Conservation (phyloP, 257 asterid species). For the Nicotiana noctiflora region DNA sequence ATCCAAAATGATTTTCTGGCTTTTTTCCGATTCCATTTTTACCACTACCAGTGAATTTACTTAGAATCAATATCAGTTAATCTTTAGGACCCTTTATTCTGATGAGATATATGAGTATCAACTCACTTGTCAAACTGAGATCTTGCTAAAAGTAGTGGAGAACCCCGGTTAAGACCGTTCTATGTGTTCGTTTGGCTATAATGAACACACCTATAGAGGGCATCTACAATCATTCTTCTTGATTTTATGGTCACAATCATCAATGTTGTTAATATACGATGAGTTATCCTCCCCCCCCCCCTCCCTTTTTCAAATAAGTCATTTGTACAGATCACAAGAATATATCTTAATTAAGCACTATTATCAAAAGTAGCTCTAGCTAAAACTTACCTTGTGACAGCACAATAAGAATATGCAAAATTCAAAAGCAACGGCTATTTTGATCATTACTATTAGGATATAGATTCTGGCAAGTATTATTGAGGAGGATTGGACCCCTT, state of each 20-base stretch:
- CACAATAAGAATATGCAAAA: constrained; percentile 24
- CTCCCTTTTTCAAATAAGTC: not conserved
- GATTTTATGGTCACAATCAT: not conserved
- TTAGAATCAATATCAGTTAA: not conserved
- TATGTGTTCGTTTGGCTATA: not conserved
- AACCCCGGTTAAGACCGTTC: not conserved
- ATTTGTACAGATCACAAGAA: not conserved
- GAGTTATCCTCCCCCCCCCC: not conserved
- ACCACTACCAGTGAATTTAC: not conserved
- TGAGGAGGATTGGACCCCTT: constrained; percentile 27
- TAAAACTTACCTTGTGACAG: constrained; percentile 2
- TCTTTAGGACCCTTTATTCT: constrained; percentile 1
- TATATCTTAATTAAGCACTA: not conserved
- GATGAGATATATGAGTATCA: constrained; percentile 1
- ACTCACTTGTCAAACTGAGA: not conserved
- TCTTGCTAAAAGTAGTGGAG: constrained; percentile 5
- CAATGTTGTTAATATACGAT: not conserved
- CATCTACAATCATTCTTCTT: constrained; percentile 2
- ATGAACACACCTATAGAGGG: not conserved
- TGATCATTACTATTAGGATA: constrained; percentile 23
- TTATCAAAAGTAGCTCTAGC: not conserved
- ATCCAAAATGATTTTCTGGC: not conserved
- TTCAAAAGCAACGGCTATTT: constrained; percentile 48
- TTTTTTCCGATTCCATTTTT: not conserved
- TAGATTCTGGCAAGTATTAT: constrained; percentile 47